Evolutionary conservation across 2,329 filamentous ascomycete species (phyloP).

Genomic region (Colletotrichum magnum): DNA sequence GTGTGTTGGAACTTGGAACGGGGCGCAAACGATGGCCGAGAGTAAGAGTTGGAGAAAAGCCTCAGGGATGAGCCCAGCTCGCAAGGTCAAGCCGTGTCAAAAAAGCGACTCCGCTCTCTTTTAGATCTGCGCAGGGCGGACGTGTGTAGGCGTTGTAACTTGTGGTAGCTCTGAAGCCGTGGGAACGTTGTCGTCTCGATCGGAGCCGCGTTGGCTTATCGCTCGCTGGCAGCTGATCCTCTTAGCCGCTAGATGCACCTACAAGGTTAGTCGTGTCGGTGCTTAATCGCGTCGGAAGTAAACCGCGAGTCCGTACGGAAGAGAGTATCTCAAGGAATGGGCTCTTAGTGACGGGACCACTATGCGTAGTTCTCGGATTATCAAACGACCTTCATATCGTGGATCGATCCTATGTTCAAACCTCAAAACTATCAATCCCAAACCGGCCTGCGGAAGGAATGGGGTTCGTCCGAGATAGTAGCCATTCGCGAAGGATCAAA

Average conservation of each 20-base stretch:
- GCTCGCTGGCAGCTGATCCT: conserved; percentile 7
- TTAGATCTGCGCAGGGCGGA: conserved; percentile 18
- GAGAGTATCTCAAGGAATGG: too few relatives aligned
- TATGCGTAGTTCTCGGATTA: too few relatives aligned
- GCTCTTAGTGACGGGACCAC: too few relatives aligned
- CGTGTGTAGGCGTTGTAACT: neutral
- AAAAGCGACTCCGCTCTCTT: conserved; percentile 2
- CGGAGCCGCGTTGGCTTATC: conserved; percentile 11
- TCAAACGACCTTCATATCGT: too few relatives aligned
- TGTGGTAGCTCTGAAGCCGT: conserved; percentile 3
- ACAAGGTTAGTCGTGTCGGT: neutral
- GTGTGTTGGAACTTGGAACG: neutral
- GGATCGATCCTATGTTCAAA: too few relatives aligned
- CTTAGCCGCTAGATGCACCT: neutral
- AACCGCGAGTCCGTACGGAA: too few relatives aligned
- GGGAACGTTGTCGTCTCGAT: conserved; percentile 22
- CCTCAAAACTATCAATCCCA: too few relatives aligned
- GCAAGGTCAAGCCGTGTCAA: conserved; percentile 5
- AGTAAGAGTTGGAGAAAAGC: neutral
- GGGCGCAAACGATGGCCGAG: conserved; percentile 6
- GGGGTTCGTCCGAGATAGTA: too few relatives aligned
- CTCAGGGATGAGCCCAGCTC: conserved; percentile 36
- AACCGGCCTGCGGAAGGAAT: too few relatives aligned
- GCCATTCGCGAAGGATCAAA: too few relatives aligned
- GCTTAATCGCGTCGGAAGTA: neutral